Conservation (phyloP, 768 basidiomycete species). For the Trametes elegans region DNA sequence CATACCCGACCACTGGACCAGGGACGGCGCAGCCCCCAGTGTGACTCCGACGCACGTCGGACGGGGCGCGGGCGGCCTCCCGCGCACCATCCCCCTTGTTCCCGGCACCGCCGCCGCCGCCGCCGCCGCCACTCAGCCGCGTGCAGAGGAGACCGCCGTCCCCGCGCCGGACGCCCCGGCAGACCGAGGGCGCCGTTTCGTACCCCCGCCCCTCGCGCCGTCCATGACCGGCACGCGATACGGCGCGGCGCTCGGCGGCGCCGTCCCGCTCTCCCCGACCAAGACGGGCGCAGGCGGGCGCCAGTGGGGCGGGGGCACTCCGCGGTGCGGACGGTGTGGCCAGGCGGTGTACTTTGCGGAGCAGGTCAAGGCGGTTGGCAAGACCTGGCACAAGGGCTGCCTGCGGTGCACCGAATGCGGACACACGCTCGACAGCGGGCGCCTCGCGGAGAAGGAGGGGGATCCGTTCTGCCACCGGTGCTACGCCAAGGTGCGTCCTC, state of each 20-base stretch:
- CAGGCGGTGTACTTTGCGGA: constrained; percentile 87
- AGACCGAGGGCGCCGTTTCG: background rate
- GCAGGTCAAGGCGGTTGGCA: constrained; percentile 77
- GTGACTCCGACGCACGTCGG: constrained; percentile 44
- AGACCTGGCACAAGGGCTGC: constrained; percentile 78
- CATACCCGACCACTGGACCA: constrained; percentile 17
- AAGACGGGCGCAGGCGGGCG: constrained; percentile 24
- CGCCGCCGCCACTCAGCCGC: background rate
- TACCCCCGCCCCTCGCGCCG: constrained; percentile 35
- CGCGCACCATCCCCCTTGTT: constrained; percentile 51
- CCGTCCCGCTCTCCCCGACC: constrained; percentile 24
- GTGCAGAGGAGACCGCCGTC: background rate
- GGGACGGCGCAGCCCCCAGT: too few species aligned
- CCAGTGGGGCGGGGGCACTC: constrained; percentile 54
- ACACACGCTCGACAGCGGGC: constrained; percentile 65
- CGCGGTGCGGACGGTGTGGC: constrained; percentile 64
- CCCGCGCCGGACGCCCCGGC: background rate
- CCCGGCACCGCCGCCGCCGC: constrained; percentile 30
- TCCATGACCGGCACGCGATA: constrained; percentile 66
- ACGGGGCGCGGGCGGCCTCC: constrained; percentile 43
- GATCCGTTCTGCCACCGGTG: constrained; percentile 69
- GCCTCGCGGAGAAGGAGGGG: constrained; percentile 74
- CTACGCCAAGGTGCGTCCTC: constrained; percentile 57
- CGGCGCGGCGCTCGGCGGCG: constrained; percentile 47
- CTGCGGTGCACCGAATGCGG: constrained; percentile 74